Base-by-base conservation (phyloP, 352 stramenopile species). In the Blastocystis sp. region DNA sequence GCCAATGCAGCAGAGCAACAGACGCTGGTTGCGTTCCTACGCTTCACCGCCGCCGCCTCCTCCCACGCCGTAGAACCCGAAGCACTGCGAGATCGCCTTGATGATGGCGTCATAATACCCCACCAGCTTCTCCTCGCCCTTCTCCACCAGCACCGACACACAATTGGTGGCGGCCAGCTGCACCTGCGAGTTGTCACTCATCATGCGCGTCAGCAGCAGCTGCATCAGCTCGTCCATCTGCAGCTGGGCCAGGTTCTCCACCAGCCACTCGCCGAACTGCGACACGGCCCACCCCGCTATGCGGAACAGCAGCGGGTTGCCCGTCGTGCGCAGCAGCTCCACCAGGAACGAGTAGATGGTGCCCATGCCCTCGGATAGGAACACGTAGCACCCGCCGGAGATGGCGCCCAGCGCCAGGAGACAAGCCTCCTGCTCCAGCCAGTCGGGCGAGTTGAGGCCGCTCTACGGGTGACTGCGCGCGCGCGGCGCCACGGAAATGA, bases 41-140 rank as follows among this genome's bases (percentile, higher is more conserved):
- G n/a, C 10, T 69, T 17, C 21, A 69, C 7, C 34, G 17, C 7
- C 34, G 34, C n/a, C 34, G 10, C n/a, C 62, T 38, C 28, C 62
- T 17, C 62, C n/a, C 7, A 78, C 69, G 48, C 64, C 59, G 24
- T 87, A 87, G 43, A 87, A 76, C 21, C 57, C 42, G 43, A 87
- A 87, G 64, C 76, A 87, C 19, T 69, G n/a, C 21, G 43, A 76
- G 19, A 79, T 79, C 2, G 52, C 70, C 40, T 48, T 38, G n/a
- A 87, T 57, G n/a, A 87, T 76, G 11, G n/a, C 24, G 38, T 87
- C 76, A 28, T 42, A 87, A 28, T 87, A 87, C n/a, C 17, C 24
- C 2, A 28, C 28, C 38, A 76, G 17, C 34, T 61, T 59, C n/a
- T 11, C 28, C 19, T 78, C 76, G 2, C 64, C 76, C 10, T 24